Evolutionary conservation across 176 grass and related monocot species (phyloP).

Genomic region (Puccinellia tenuiflora): DNA sequence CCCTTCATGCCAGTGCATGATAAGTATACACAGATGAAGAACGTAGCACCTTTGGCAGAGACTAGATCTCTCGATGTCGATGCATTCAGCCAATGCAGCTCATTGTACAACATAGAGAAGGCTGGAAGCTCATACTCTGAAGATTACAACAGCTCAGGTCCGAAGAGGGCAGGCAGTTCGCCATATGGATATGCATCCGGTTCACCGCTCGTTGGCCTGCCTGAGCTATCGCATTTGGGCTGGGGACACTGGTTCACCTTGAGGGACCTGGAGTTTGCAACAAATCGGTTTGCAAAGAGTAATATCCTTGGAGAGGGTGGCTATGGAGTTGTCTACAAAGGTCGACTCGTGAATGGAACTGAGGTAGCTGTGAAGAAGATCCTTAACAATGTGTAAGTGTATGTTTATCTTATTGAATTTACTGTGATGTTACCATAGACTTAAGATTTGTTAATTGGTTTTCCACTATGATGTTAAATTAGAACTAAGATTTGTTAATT

Average conservation of each 20-base stretch:
- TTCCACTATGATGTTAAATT: conserved; percentile 28
- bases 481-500: conserved; percentile 13
- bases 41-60: conserved; percentile 23
- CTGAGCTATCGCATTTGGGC: conserved; percentile 75
- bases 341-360: conserved; percentile 60
- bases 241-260: conserved; percentile 99
- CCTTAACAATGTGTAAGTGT: conserved; percentile 88
- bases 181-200: conserved; percentile 34
- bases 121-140: conserved; percentile 77
- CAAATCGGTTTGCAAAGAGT: conserved; percentile 58
- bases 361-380: conserved; percentile 96
- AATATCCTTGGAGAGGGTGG: conserved; percentile 92
- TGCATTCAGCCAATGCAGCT: conserved; percentile 77
- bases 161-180: conserved; percentile 50
- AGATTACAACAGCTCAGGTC: conserved; percentile 57
- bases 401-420: conserved; percentile 13
- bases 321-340: conserved; percentile 88
- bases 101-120: conserved; percentile 61
- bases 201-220: conserved; percentile 62
- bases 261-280: conserved; percentile 79
- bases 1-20: conserved; percentile 48
- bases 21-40: conserved; percentile 49
- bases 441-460: conserved; percentile 15
- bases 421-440: conserved; percentile 8
- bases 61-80: conserved; percentile 67